Conservation (phyloP, 2,329 filamentous ascomycete species). For the Monilinia fructigena region DNA sequence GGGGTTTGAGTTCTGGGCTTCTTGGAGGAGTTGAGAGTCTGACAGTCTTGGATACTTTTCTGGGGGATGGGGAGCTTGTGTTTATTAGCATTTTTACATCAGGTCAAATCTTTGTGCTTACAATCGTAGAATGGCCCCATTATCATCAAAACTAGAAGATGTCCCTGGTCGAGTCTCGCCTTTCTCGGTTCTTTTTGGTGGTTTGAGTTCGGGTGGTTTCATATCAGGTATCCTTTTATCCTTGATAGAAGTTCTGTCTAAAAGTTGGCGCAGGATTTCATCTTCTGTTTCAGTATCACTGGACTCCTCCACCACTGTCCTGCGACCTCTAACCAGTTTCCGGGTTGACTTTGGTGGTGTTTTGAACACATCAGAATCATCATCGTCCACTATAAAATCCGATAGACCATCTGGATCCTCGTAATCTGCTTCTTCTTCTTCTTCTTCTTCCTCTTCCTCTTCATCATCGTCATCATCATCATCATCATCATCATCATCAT, state of each 20-base stretch:
- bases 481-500: conserved; percentile 20
- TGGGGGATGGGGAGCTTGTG: conserved; percentile 32
- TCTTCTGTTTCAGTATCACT: conserved; percentile 24
- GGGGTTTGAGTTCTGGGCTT: conserved; percentile 33
- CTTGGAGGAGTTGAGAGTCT: conserved; percentile 35
- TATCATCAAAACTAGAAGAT: conserved; percentile 19
- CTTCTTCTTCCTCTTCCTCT: background rate
- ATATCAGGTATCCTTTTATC: conserved; percentile 21
- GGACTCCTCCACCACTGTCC: conserved; percentile 25
- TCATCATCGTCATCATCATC: background rate
- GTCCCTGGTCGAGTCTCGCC: conserved; percentile 19
- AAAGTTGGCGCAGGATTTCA: conserved; percentile 11
- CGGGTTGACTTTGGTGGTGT: conserved; percentile 33
- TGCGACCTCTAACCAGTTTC: conserved; percentile 33
- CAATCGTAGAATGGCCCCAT: conserved; percentile 21
- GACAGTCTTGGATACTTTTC: conserved; percentile 30
- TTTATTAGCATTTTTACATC: conserved; percentile 16
- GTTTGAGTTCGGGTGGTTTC: conserved; percentile 24
- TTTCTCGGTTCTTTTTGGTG: conserved; percentile 13
- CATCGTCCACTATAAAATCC: conserved; percentile 38
- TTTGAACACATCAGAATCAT: conserved; percentile 30
- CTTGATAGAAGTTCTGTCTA: conserved; percentile 17
- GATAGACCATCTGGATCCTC: conserved; percentile 30
- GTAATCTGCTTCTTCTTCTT: background rate
- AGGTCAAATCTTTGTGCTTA: background rate